A percentile compares a stretch with the other conserved stretches of the same genome.
Evolutionary conservation across 371 early-diverging fungal genomes (phyloP).

Genomic region (Apophysomyces variabilis): DNA sequence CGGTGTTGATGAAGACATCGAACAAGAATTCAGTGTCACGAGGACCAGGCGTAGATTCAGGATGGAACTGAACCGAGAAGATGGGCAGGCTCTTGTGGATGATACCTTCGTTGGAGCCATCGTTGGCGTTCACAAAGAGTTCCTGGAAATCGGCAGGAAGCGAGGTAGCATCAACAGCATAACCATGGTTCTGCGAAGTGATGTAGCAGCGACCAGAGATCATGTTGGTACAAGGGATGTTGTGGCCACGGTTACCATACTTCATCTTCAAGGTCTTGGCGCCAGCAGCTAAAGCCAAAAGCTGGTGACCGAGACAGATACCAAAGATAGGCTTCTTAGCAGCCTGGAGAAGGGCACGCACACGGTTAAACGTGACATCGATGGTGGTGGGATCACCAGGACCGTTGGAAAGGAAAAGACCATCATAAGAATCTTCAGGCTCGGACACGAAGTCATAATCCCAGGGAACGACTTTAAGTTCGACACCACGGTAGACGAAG

Average conservation of each 20-base stretch:
- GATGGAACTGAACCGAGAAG: constrained; percentile 98
- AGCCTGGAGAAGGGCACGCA: constrained; percentile 67
- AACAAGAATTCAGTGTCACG: constrained; percentile 96
- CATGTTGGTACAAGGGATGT: constrained; percentile 97
- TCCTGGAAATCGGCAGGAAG: constrained; percentile 83
- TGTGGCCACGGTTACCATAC: constrained; percentile 98
- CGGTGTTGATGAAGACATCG: constrained; percentile 85
- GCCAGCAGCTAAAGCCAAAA: constrained; percentile 92
- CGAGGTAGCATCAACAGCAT: constrained; percentile 87
- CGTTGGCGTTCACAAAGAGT: constrained; percentile 97
- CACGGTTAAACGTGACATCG: constrained; percentile 71
- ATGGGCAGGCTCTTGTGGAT: constrained; percentile 86
- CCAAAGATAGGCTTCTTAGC: constrained; percentile 93
- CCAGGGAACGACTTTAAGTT: constrained; percentile 95
- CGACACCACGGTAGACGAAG: constrained; percentile 92
- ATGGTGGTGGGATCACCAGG: constrained; percentile 96
- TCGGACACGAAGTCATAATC: constrained; percentile 87
- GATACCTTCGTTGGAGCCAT: constrained; percentile 97
- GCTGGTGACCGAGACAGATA: constrained; percentile 97
- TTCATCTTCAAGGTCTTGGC: constrained; percentile 94
- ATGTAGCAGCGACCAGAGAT: constrained; percentile 96
- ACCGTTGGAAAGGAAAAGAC: constrained; percentile 96
- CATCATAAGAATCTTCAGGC: constrained; percentile 77
- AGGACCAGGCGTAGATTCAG: constrained; percentile 97
- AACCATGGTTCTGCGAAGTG: constrained; percentile 97